phyloP scores from a whole-genome alignment of 306 rosid genomes.

The Sechiopsis laciniata region DNA sequence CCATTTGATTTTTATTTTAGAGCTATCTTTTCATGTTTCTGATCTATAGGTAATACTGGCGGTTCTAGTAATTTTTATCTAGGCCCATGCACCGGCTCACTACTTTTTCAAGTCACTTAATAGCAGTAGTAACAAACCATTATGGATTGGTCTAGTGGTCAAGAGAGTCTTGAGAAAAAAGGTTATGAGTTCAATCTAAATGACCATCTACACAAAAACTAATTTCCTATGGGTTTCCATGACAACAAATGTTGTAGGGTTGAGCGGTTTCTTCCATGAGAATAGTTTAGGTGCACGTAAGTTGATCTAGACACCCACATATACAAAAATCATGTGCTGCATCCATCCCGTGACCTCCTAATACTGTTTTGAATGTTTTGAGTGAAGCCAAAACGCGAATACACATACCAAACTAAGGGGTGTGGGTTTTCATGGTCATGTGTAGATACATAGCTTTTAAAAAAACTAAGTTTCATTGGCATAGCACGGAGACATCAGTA shows the following conservation, averaged over 20 bases:
- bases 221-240: no score
- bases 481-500: neutral
- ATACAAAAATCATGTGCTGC: neutral
- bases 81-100: neutral
- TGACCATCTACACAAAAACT: no score
- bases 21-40: neutral
- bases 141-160: no score
- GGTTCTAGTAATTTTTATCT: no score
- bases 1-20: neutral
- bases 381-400: neutral
- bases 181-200: no score
- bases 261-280: no score
- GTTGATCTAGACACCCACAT: no score
- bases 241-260: no score
- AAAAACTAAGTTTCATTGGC: neutral
- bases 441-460: neutral
- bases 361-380: neutral
- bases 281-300: no score
- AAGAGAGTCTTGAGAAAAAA: no score
- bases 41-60: no score
- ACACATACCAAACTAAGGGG: neutral
- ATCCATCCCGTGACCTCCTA: neutral
- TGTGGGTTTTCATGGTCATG: neutral
- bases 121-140: neutral
- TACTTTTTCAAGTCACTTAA: neutral